These are phyloP conservation scores for Thelephora terrestris DNA, from an alignment of 1,284 basidiomycete genomes.

Conservation along the genomic window DNA sequence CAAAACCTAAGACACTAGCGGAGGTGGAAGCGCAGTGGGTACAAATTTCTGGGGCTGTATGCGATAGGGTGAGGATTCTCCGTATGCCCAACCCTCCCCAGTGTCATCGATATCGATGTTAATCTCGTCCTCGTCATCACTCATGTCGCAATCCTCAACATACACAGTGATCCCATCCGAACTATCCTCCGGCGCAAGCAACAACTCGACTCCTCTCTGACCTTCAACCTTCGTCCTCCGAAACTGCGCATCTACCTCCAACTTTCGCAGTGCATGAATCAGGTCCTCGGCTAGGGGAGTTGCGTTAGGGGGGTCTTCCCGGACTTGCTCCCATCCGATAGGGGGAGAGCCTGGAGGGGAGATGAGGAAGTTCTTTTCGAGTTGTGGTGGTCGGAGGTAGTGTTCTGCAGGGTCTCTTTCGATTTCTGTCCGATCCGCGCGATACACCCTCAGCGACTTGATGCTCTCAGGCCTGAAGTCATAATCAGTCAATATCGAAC, in stretches of 20 bases:
- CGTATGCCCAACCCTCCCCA: conserved; percentile 51
- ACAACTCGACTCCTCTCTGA: conserved; percentile 35
- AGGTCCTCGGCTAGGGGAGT: conserved; percentile 86
- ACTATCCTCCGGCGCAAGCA: conserved; percentile 58
- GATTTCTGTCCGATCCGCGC: conserved; percentile 67
- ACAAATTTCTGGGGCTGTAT: conserved; percentile 36
- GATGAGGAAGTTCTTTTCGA: conserved; percentile 93
- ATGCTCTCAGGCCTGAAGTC: conserved; percentile 35
- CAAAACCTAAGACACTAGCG: conserved; percentile 5
- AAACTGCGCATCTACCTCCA: conserved; percentile 31
- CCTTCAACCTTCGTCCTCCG: conserved; percentile 28
- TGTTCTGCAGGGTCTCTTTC: conserved; percentile 31
- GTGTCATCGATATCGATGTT: conserved; percentile 20
- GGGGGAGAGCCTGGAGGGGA: conserved; percentile 98
- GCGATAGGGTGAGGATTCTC: conserved; percentile 38
- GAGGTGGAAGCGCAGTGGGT: conserved; percentile 50
- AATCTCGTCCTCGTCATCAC: conserved; percentile 16
- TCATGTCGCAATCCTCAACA: conserved; percentile 49
- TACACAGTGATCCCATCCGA: conserved; percentile 59
- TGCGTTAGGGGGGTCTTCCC: conserved; percentile 87
- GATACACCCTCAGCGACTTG: conserved; percentile 56
- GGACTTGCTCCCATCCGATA: conserved; percentile 90
- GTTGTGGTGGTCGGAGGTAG: conserved; percentile 67
- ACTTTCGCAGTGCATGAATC: conserved; percentile 60
- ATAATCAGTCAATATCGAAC: background rate